Evolutionary conservation across 202 grass and related monocot genomes (phyloP), one percentile per base, ranked within the genome.

Genomic region (Carex arenaria): DNA sequence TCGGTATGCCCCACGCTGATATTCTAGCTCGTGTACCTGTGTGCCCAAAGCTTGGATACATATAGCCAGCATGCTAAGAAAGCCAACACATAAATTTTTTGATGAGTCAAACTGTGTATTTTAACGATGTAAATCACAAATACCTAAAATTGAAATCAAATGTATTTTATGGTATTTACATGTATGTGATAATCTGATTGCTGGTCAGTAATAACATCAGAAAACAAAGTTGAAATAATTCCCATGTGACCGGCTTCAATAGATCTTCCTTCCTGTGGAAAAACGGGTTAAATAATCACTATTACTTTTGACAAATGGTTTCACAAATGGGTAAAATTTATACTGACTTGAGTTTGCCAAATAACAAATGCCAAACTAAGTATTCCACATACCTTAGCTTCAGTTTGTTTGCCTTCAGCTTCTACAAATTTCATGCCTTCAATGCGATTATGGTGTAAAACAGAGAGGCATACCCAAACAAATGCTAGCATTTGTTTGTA

Each of bases 1-100:
- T 52, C 15, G 68, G 68, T 34, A 72, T 72, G 26, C 38, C 14
- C 68, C 68, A 72, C 7, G 19, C 68, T 1, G 30, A 61, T 61
- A 76, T 79, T 79, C 74, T 60, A 7, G 74, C 74, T 79, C 53
- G 14, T 30, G 47, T 78, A 7, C 74, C 74, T 1, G 59, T 5
- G 3, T 15, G 40, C 8, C 0, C 9, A 2, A 18, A 3, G 28
- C 7, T 61, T 11, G 43, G 28, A 32, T 32, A 32, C 31, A 15
- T 36, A 61, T 5, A 79, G 32, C 51, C 74, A 28, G 51, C 74
- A 40, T 61, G 22, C 74, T 79, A 11, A 10, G 52, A 36, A 15
- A 7, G 32, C 64, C 64, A 67, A 18, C 4, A 38, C 4, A 67
- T 5, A 38, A 8, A 40, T 4, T 13, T 28, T 43, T 75, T 75